Base-by-base conservation (phyloP, 140 eudicot species). In the Erigeron philadelphicus region DNA sequence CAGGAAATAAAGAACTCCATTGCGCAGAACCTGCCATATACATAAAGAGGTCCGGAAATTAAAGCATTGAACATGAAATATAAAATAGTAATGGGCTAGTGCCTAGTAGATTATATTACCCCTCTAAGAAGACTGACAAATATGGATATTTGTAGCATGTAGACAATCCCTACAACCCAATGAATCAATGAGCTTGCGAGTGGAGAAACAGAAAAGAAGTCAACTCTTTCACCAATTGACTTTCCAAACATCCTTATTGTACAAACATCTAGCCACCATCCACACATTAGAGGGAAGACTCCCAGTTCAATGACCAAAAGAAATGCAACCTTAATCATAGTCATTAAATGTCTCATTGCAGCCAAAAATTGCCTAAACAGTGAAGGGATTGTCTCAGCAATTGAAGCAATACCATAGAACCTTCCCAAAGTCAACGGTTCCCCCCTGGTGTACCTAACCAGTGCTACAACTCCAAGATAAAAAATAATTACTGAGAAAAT, bases 61-160 rank as follows among this genome's bases (percentile, higher is more conserved):
- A 50, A 9, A 62, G 16, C 8, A 13, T 2, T 1, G 13, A 31
- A 50, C 17, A 50, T 50, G 3, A 45, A 19, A 56, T 0, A 21
- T 17, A 56, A 9, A 56, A 9, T 18, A 8, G 1, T 56, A 21
- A 21, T 16, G 59, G 11, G 9, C 8, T 16, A 4, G 16, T 21
- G 11, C 3, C 8, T 16, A 4, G 16, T 21, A 16, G 25, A 16
- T 9, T n/a, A 19, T 19, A 56, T 56, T 56, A 91, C 98, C 95
- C 95, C 98, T 79, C 98, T 91, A 72, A 91, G 91, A 88, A 91
- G 98, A 84, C 98, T 88, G 74, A 91, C 98, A 73, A 91, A 88
- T 82, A 91, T 83, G 19, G 96, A 88, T 70, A 88, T 91, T 71
- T 91, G 98, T 58, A 91, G 81, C 98, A 91, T 91, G 83, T 91